Percentiles rank a stretch among this genome's conserved stretches.
Evolutionary conservation across 441 rosid species (phyloP).

Genomic region (Codiaeum variegatum): DNA sequence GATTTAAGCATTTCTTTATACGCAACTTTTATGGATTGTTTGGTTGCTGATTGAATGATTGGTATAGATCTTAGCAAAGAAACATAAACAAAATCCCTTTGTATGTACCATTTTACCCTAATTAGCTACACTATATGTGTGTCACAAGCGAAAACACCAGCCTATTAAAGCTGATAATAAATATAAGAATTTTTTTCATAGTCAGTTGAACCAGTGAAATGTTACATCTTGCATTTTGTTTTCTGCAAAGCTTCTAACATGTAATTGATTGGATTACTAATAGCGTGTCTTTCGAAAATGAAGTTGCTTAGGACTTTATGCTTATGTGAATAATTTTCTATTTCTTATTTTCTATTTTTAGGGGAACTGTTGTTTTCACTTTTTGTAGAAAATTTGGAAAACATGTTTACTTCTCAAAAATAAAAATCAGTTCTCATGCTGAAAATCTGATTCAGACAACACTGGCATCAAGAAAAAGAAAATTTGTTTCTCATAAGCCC

Average conservation of each 20-base stretch:
- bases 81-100: not conserved
- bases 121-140: not conserved
- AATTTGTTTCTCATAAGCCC: not conserved
- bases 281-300: not conserved
- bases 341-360: too few species aligned
- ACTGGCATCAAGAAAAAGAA: too few species aligned
- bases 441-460: too few species aligned
- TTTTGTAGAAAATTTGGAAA: too few species aligned
- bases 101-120: not conserved
- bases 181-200: not conserved
- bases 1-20: slow-evolving; percentile 5
- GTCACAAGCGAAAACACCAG: not conserved
- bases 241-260: not conserved
- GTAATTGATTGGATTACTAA: too few species aligned
- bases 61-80: not conserved
- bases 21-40: not conserved
- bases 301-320: not conserved
- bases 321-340: too few species aligned
- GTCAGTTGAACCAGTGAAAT: not conserved
- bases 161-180: not conserved
- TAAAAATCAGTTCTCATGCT: too few species aligned
- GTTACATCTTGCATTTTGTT: not conserved
- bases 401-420: too few species aligned
- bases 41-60: not conserved
- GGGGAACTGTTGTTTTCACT: too few species aligned